Evolutionary conservation across 2,329 filamentous ascomycete species (phyloP), one percentile per base, ranked within the genome.

Genomic region (Aspergillus persii): DNA sequence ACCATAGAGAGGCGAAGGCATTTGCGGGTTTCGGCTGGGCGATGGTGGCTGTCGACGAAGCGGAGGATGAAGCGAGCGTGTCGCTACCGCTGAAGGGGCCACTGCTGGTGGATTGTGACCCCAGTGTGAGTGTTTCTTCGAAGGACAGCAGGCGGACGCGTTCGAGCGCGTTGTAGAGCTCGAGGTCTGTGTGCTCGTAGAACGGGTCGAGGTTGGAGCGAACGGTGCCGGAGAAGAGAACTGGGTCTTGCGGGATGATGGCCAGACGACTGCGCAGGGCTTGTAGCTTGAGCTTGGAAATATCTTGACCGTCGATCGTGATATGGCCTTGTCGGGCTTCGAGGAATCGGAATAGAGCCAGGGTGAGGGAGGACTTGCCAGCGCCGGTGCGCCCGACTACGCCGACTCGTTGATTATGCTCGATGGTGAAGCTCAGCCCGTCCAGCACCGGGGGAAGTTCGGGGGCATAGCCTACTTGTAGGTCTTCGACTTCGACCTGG

Each of bases 171-270:
- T 91, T 88, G 39, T 82, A 82, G 12, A 94, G 83, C 68, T 89
- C 87, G 0, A 78, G 79, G 64, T 94, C 90, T 1, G 80, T 83
- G 69, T 90, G 85, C 58, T 89, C 80, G 58, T 88, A 80, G 65
- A 92, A 92, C 0, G 90, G 88, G 69, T 94, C 91, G 4, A 94
- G 82, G 68, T 94, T 94, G 49, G 82, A 87, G 51, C 90, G 83
- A 27, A 95, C 79, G 0, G 90, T 92, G 31, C 91, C 91, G 1
- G 88, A 90, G 76, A 94, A 93, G 7, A 95, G 81, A 1, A 93
- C 89, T 0, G 91, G 90, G 63, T 95, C 90, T 75, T 92, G 89
- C 2, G 91, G 90, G 54, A 94, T 93, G 66, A 94, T 93, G 51
- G 89, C 88, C 1, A 94, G 76, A 0, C 89, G 82, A 12, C 85